phyloP scores from a whole-genome alignment of 2,329 filamentous ascomycete species.

The Graphilbum sp. region DNA sequence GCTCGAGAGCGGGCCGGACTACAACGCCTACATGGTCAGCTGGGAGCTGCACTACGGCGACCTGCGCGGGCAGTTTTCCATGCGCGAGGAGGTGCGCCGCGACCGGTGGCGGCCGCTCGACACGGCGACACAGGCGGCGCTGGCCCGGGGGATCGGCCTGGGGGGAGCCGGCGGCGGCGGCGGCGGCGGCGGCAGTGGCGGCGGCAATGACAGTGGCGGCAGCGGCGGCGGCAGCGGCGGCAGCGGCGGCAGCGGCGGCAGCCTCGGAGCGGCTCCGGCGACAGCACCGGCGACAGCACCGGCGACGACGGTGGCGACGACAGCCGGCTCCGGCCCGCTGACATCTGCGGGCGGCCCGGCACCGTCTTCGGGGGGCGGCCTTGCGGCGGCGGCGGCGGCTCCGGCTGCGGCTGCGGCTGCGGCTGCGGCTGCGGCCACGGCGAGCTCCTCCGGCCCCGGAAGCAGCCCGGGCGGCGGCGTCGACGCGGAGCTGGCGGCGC shows the following conservation, averaged over 20 bases:
- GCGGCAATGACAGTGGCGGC: too few relatives aligned
- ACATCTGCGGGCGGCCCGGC: too few relatives aligned
- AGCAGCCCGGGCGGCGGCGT: constrained; percentile 2
- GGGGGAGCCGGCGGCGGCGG: background rate
- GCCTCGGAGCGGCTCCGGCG: too few relatives aligned
- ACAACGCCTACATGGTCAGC: constrained; percentile 30
- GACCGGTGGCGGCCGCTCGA: constrained; percentile 20
- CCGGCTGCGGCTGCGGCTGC: background rate
- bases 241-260: too few relatives aligned
- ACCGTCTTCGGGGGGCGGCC: too few relatives aligned
- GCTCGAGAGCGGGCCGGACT: constrained; percentile 23
- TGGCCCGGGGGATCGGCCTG: constrained; percentile 6
- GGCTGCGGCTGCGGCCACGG: background rate
- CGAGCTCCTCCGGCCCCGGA: background rate
- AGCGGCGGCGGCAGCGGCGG: too few relatives aligned
- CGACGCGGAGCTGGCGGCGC: constrained; percentile 15
- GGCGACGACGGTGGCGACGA: constrained; percentile 10
- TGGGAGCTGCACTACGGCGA: constrained; percentile 41
- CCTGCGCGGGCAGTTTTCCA: constrained; percentile 34
- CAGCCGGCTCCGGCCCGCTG: background rate
- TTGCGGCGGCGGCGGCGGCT: too few relatives aligned
- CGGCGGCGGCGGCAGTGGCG: background rate
- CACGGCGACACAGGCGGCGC: constrained; percentile 2
- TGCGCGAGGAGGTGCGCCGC: constrained; percentile 30
- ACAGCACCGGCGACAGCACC: too few relatives aligned